Evolutionary conservation across 1,139 yeast species (phyloP).

Genomic region (Candida sanyaensis): DNA sequence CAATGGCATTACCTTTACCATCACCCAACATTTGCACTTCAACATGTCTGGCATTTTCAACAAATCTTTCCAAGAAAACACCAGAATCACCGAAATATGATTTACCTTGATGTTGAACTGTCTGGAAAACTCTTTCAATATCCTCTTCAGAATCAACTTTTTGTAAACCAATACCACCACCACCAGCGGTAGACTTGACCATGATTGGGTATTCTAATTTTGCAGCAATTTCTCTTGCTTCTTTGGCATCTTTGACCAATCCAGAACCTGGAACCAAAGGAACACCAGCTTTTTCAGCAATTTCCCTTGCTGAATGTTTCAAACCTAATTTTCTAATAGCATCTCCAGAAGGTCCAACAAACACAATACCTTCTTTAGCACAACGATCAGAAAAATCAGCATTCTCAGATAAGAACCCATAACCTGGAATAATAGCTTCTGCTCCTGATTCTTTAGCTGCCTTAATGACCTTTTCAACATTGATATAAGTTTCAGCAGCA

Average conservation of each 20-base stretch:
- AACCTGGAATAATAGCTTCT: conserved; percentile 95
- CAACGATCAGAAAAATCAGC: conserved; percentile 94
- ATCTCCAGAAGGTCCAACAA: conserved; percentile 94
- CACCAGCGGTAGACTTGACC: conserved; percentile 98
- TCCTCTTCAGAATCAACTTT: conserved; percentile 83
- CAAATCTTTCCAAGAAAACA: conserved; percentile 90
- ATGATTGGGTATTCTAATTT: conserved; percentile 85
- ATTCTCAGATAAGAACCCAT: conserved; percentile 94
- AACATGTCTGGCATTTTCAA: conserved; percentile 92
- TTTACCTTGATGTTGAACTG: conserved; percentile 92
- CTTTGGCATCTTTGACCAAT: conserved; percentile 65
- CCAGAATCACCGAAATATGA: conserved; percentile 94
- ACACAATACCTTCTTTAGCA: conserved; percentile 76
- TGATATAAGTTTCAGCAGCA: conserved; percentile 88
- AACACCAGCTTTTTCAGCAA: conserved; percentile 84
- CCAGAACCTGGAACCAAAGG: conserved; percentile 97
- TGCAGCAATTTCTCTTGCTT: conserved; percentile 77
- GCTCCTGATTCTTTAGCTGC: conserved; percentile 86
- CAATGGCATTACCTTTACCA: conserved; percentile 88
- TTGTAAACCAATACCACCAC: conserved; percentile 98
- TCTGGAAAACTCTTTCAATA: conserved; percentile 78
- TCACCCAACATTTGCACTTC: conserved; percentile 97
- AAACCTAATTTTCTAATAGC: conserved; percentile 89
- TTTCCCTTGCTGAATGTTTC: conserved; percentile 94
- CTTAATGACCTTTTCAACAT: conserved; percentile 76